Evolutionary conservation across 2,329 filamentous ascomycete species (phyloP).

Genomic region (Aspergillus sp.): DNA sequence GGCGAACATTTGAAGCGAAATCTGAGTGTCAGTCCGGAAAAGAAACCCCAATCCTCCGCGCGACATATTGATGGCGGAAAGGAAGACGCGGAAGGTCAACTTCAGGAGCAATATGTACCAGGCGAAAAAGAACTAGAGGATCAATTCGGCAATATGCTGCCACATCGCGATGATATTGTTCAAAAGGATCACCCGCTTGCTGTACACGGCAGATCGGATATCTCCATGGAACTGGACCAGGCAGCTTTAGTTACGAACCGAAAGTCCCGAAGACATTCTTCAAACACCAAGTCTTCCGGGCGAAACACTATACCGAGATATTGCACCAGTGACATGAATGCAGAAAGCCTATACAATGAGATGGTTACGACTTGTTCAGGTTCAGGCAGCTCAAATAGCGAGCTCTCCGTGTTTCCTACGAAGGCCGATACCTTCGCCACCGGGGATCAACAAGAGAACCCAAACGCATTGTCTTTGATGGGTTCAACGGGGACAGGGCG

Average conservation of each 20-base stretch:
- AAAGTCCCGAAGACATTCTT: slow-evolving; percentile 34
- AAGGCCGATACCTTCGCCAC: neutral
- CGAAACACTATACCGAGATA: slow-evolving; percentile 4
- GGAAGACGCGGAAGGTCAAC: neutral
- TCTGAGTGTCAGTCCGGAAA: slow-evolving; percentile 28
- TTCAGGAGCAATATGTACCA: neutral
- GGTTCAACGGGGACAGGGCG: slow-evolving; percentile 20
- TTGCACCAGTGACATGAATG: neutral
- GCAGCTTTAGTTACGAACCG: slow-evolving; percentile 13
- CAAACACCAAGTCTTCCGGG: slow-evolving; percentile 25
- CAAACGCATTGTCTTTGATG: slow-evolving; percentile 15
- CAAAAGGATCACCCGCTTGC: neutral
- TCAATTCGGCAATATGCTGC: neutral
- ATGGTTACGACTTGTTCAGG: neutral
- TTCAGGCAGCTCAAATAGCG: neutral
- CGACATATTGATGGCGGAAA: neutral
- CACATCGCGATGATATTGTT: neutral
- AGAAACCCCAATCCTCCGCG: slow-evolving; percentile 30
- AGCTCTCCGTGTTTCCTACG: neutral
- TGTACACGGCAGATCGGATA: neutral
- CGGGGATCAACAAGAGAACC: slow-evolving; percentile 11
- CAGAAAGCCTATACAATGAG: neutral
- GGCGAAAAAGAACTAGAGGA: neutral
- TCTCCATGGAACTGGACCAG: slow-evolving; percentile 1
- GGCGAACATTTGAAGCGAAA: slow-evolving; percentile 17